phyloP scores from a whole-genome alignment of 2,329 filamentous ascomycete species.

The Clonostachys rosea region DNA sequence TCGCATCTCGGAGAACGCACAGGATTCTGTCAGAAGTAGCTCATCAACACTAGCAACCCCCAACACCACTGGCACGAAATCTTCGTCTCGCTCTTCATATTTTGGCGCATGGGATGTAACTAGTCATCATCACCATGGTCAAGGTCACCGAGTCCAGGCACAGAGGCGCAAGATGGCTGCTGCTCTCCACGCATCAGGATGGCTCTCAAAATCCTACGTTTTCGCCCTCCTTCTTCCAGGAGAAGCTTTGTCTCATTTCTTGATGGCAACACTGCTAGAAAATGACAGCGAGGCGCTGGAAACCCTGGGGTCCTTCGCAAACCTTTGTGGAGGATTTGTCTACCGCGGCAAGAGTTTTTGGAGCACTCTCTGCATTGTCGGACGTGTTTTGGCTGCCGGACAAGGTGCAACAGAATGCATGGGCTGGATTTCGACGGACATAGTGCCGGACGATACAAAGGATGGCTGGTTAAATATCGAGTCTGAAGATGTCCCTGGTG shows the following conservation, averaged over 20 bases:
- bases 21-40: conserved; percentile 7
- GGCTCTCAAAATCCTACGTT: conserved; percentile 65
- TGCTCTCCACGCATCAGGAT: conserved; percentile 54
- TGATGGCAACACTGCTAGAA: conserved; percentile 63
- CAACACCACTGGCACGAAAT: conserved; percentile 15
- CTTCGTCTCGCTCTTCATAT: conserved; percentile 36
- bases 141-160: conserved; percentile 22
- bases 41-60: conserved; percentile 21
- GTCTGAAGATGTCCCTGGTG: conserved; percentile 47
- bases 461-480: conserved; percentile 59
- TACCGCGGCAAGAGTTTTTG: conserved; percentile 63
- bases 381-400: conserved; percentile 59
- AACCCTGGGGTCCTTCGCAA: conserved; percentile 55
- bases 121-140: conserved; percentile 13
- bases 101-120: conserved; percentile 35
- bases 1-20: conserved; percentile 42
- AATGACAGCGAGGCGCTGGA: conserved; percentile 56
- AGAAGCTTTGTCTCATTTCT: conserved; percentile 55
- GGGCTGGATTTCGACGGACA: conserved; percentile 63
- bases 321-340: conserved; percentile 60
- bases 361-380: conserved; percentile 63
- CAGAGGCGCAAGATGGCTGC: conserved; percentile 51
- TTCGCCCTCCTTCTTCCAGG: conserved; percentile 62
- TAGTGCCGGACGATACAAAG: conserved; percentile 46
- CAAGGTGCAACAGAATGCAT: conserved; percentile 60